phyloP scores from a whole-genome alignment of 1,139 yeast species.

The Casaregolazyma suthepensis region DNA sequence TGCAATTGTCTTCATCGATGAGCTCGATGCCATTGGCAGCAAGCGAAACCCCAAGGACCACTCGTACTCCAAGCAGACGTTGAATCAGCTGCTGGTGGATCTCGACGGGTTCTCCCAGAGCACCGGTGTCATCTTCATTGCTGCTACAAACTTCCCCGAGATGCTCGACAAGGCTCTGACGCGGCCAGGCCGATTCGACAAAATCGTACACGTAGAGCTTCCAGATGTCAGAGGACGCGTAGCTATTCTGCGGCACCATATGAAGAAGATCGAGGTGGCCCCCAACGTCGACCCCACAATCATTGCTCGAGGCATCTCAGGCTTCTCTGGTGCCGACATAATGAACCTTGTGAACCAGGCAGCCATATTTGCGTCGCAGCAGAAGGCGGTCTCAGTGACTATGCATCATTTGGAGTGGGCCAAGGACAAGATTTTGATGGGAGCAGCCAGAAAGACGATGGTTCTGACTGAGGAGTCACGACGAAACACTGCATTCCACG shows the following conservation, averaged over 20 bases:
- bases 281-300: constrained; percentile 80
- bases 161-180: constrained; percentile 93
- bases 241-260: constrained; percentile 85
- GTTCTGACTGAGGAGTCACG: constrained; percentile 94
- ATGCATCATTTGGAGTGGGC: constrained; percentile 98
- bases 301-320: constrained; percentile 96
- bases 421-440: constrained; percentile 93
- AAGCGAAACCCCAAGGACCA: constrained; percentile 96
- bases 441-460: constrained; percentile 97
- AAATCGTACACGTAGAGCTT: constrained; percentile 87
- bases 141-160: constrained; percentile 98
- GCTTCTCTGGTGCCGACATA: constrained; percentile 93
- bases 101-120: constrained; percentile 94
- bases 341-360: constrained; percentile 97
- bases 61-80: constrained; percentile 95
- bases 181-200: constrained; percentile 97
- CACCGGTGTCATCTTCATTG: constrained; percentile 89
- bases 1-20: constrained; percentile 94
- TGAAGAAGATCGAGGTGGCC: constrained; percentile 83
- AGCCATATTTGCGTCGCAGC: constrained; percentile 92
- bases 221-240: constrained; percentile 98
- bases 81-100: constrained; percentile 91
- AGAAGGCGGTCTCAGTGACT: constrained; percentile 82
- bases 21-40: constrained; percentile 97
- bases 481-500: constrained; percentile 93